Conservation (phyloP, 495 filamentous ascomycete species). For the Pyrenula aspistea region DNA sequence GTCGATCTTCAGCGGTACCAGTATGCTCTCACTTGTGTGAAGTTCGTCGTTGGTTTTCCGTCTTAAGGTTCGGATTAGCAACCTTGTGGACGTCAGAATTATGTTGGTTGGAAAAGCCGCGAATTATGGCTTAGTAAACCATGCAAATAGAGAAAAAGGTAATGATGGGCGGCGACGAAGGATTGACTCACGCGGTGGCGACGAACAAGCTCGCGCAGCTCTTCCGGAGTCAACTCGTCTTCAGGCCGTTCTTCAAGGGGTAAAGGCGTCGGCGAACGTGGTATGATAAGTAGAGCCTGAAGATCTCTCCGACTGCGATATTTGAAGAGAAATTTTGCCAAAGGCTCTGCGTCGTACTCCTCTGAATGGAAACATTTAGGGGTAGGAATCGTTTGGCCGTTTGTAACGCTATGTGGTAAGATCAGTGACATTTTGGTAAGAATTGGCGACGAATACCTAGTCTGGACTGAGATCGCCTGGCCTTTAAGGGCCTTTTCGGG, state of each 20-base stretch:
- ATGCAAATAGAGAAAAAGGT: too few relatives aligned
- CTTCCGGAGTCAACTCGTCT: conserved; percentile 1
- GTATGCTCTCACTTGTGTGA: not conserved
- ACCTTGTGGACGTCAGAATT: too few relatives aligned
- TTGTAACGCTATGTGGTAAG: not conserved
- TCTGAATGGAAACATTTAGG: not conserved
- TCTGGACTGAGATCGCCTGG: not conserved
- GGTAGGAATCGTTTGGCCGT: not conserved
- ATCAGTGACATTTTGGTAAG: not conserved
- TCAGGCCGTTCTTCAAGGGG: conserved; percentile 1
- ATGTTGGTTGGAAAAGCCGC: too few relatives aligned
- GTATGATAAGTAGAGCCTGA: conserved; percentile 1
- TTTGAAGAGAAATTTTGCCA: conserved; percentile 2
- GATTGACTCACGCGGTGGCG: not conserved
- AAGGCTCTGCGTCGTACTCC: not conserved
- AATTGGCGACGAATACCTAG: not conserved
- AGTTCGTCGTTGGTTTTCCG: not conserved
- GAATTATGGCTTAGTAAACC: too few relatives aligned
- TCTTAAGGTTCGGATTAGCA: too few relatives aligned
- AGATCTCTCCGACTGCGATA: conserved; percentile 1
- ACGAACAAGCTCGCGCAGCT: not conserved
- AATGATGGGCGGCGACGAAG: too few relatives aligned
- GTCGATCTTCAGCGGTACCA: not conserved
- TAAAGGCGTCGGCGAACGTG: conserved; percentile 1
- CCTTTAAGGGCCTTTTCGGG: conserved; percentile 2